Percentiles rank a stretch among this genome's conserved stretches.
phyloP scores from a whole-genome alignment of 345 rosid species.

The Brassica carinata region DNA sequence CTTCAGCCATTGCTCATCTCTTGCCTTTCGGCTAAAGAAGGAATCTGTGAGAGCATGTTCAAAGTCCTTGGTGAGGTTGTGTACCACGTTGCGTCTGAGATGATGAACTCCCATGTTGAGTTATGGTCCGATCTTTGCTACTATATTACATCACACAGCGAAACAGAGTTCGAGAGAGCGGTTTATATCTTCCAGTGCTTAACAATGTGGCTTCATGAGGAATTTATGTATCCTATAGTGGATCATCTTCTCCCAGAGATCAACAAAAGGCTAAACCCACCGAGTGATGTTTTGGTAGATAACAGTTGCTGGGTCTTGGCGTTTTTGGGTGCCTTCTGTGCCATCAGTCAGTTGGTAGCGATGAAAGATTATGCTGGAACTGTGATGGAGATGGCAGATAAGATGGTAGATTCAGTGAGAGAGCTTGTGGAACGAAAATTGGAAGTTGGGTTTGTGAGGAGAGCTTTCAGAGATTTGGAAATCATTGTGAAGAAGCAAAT shows the following conservation, averaged over 20 bases:
- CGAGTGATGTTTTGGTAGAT: background rate
- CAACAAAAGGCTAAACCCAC: background rate
- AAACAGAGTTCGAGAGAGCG: constrained; percentile 7
- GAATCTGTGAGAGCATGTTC: constrained; percentile 22
- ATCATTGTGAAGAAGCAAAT: background rate
- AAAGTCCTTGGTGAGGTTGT: constrained; percentile 19
- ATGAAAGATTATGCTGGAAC: background rate
- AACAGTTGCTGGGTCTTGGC: constrained; percentile 7
- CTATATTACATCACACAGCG: background rate
- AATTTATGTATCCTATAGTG: background rate
- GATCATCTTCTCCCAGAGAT: constrained; percentile 4
- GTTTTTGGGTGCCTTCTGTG: constrained; percentile 28
- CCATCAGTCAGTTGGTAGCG: background rate
- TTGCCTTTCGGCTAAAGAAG: constrained; percentile 3
- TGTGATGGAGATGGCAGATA: background rate
- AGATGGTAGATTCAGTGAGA: constrained; percentile 17
- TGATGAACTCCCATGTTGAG: background rate
- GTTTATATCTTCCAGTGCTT: constrained; percentile 22
- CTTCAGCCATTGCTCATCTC: constrained; percentile 18
- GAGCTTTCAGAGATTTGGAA: constrained; percentile 21
- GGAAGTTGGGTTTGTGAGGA: constrained; percentile 25
- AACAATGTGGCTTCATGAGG: background rate
- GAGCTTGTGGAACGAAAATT: constrained; percentile 1
- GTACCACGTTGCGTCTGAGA: constrained; percentile 9
- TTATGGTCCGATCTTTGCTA: background rate